A percentile compares a stretch with the other conserved stretches of the same genome.
Evolutionary conservation across 164 flowering plant genomes (phyloP).

Genomic region (Nymphaea thermarum): DNA sequence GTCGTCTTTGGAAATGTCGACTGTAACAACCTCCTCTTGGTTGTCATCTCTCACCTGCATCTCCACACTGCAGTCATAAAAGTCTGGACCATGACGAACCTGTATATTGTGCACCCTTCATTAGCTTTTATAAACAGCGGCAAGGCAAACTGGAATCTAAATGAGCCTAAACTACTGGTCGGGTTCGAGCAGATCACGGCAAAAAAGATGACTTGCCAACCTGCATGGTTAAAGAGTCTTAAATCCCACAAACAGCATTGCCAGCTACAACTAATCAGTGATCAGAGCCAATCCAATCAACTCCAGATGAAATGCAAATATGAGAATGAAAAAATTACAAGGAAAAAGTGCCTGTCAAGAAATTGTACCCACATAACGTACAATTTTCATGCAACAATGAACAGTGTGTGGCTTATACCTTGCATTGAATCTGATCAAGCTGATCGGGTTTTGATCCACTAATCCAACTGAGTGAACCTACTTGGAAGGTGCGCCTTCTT

Average conservation of each 20-base stretch:
- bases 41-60: constrained; percentile 32
- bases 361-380: too few relatives aligned
- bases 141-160: too few relatives aligned
- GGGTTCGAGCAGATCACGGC: too few relatives aligned
- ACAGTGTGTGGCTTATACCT: constrained; percentile 28
- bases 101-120: constrained; percentile 14
- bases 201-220: too few relatives aligned
- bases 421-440: constrained; percentile 54
- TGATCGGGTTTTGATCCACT: constrained; percentile 37
- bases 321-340: too few relatives aligned
- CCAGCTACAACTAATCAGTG: neutral
- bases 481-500: constrained; percentile 76
- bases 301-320: neutral
- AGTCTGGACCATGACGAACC: constrained; percentile 94
- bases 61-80: constrained; percentile 49
- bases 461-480: constrained; percentile 87
- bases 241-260: neutral
- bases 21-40: constrained; percentile 36
- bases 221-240: neutral
- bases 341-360: too few relatives aligned
- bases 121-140: constrained; percentile 1
- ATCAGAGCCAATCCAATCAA: neutral
- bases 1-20: constrained; percentile 65
- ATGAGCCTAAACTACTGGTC: too few relatives aligned
- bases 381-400: neutral